Evolutionary conservation across 306 rosid genomes (phyloP).

Genomic region (peach (Prunus persica)): Prunus_persica_NCBIv2 NC_034013.1:13075501-13076000

Average conservation of each 20-base stretch:
- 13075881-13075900: constrained; percentile 36
- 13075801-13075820: constrained; percentile 44
- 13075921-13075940: constrained; percentile 26
- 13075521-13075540: neutral
- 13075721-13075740: neutral
- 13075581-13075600: neutral
- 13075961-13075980: constrained; percentile 27
- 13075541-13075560: neutral
- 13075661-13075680: neutral
- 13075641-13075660: constrained; percentile 3
- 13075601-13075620: neutral
- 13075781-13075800: constrained; percentile 30
- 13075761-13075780: constrained; percentile 23
- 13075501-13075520: neutral
- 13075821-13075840: constrained; percentile 51
- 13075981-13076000: constrained; percentile 30
- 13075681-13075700: neutral
- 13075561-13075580: neutral
- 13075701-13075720: neutral
- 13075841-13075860: constrained; percentile 66
- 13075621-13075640: neutral
- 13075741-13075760: constrained; percentile 16
- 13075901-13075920: constrained; percentile 29
- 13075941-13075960: constrained; percentile 25
- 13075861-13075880: constrained; percentile 38